Evolutionary conservation across 805 yeast genomes (phyloP).

Genomic region (Candida ascalaphidarum): DNA sequence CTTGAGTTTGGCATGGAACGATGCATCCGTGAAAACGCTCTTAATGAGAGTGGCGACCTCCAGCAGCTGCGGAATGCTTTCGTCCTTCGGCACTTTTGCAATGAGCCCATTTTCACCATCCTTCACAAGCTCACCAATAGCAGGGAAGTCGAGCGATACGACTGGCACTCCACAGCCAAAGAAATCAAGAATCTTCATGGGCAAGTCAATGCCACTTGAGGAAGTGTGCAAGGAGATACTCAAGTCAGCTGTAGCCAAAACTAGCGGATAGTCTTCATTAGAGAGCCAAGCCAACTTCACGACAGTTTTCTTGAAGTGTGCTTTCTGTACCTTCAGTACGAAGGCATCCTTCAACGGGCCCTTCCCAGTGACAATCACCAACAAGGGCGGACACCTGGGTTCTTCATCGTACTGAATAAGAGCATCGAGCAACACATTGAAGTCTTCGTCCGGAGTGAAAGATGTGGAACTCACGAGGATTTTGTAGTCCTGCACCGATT

Average conservation of each 20-base stretch:
- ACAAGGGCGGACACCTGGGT: constrained; percentile 36
- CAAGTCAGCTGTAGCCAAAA: constrained; percentile 70
- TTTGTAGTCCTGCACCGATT: constrained; percentile 33
- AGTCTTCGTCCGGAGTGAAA: constrained; percentile 93
- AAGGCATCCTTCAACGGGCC: constrained; percentile 72
- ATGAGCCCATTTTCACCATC: constrained; percentile 62
- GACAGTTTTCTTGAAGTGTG: constrained; percentile 38
- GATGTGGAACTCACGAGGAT: constrained; percentile 85
- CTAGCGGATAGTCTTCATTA: constrained; percentile 67
- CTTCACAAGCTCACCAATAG: constrained; percentile 69
- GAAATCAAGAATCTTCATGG: constrained; percentile 95
- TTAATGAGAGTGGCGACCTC: constrained; percentile 18
- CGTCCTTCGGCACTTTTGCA: constrained; percentile 13
- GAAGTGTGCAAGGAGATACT: constrained; percentile 90
- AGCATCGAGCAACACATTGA: constrained; percentile 60
- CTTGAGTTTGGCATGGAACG: constrained; percentile 35
- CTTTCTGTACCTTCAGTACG: constrained; percentile 33
- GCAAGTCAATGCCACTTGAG: constrained; percentile 88
- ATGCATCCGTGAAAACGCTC: constrained; percentile 18
- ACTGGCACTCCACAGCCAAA: constrained; percentile 97
- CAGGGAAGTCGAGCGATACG: constrained; percentile 65
- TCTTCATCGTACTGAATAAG: constrained; percentile 46
- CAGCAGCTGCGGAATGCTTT: constrained; percentile 8
- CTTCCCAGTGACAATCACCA: constrained; percentile 89
- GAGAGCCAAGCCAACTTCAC: constrained; percentile 71